A percentile compares a stretch with the other conserved stretches of the same genome.
Conservation (phyloP, 148 eudicot genomes). For the Nyssa sinensis region DNA sequence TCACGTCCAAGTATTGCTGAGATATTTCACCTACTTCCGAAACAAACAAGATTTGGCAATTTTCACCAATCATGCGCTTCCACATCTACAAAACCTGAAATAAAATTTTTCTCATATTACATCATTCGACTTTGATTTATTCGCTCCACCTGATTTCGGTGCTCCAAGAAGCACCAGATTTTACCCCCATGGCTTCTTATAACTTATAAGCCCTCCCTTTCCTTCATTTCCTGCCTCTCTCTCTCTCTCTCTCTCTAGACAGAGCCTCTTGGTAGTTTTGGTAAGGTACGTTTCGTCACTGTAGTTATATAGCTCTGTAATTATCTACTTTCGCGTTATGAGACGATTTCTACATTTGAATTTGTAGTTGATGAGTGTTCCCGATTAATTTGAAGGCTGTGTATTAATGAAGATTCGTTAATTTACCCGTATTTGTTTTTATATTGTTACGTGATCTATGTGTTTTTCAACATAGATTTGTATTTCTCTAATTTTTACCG, state of each 20-base stretch:
- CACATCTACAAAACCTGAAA: too few relatives aligned
- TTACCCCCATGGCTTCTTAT: background rate
- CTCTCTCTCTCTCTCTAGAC: background rate
- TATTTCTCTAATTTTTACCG: too few relatives aligned
- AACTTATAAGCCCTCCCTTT: background rate
- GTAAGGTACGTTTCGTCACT: slow-evolving; percentile 5
- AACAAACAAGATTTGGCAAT: too few relatives aligned
- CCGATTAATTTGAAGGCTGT: background rate
- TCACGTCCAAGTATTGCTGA: too few relatives aligned
- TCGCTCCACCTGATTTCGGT: background rate
- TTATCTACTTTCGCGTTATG: background rate
- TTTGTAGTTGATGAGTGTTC: background rate
- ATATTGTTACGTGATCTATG: background rate
- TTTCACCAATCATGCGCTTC: too few relatives aligned
- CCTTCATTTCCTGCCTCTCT: background rate
- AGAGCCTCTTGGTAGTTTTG: background rate
- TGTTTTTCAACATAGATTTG: background rate
- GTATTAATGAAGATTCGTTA: too few relatives aligned
- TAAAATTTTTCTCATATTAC: background rate
- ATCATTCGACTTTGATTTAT: too few relatives aligned
- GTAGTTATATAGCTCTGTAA: too few relatives aligned
- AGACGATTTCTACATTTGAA: background rate
- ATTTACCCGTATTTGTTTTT: background rate
- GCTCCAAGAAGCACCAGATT: background rate
- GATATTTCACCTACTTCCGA: too few relatives aligned